phyloP scores from a whole-genome alignment of 495 filamentous ascomycete species.

The Ascodesmis nigricans region DNA sequence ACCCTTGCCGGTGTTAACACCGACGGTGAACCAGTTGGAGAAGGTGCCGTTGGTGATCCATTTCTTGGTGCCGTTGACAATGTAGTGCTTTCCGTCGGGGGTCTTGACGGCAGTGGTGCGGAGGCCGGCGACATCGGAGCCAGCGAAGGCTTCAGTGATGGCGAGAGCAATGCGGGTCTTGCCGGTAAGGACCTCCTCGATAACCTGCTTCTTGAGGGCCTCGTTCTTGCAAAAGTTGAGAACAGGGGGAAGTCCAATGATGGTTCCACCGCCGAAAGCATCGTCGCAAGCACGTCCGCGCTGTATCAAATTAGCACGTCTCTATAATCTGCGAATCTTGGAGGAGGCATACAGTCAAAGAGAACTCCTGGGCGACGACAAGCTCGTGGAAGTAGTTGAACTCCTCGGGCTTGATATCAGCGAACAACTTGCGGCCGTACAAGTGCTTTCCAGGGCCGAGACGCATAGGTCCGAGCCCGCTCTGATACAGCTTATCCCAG shows the following conservation, averaged over 20 bases:
- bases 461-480: constrained; percentile 58
- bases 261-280: constrained; percentile 48
- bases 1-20: constrained; percentile 62
- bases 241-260: constrained; percentile 61
- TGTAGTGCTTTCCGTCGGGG: constrained; percentile 40
- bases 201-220: constrained; percentile 40
- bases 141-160: constrained; percentile 77
- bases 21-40: constrained; percentile 64
- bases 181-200: constrained; percentile 50
- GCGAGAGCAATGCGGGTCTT: constrained; percentile 76
- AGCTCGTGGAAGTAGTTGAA: constrained; percentile 80
- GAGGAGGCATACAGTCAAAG: constrained; percentile 24
- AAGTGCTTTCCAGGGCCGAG: constrained; percentile 68
- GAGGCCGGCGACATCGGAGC: constrained; percentile 65
- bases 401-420: constrained; percentile 52
- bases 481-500: constrained; percentile 44
- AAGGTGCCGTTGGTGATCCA: constrained; percentile 84
- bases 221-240: constrained; percentile 55
- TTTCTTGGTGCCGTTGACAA: constrained; percentile 60
- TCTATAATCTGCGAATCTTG: constrained; percentile 21
- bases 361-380: constrained; percentile 51
- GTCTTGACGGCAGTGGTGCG: constrained; percentile 47
- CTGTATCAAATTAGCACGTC: constrained; percentile 24
- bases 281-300: constrained; percentile 47
- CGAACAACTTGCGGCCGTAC: constrained; percentile 42